Evolutionary conservation across 768 basidiomycete species (phyloP).

Genomic region (Suillus lakei): DNA sequence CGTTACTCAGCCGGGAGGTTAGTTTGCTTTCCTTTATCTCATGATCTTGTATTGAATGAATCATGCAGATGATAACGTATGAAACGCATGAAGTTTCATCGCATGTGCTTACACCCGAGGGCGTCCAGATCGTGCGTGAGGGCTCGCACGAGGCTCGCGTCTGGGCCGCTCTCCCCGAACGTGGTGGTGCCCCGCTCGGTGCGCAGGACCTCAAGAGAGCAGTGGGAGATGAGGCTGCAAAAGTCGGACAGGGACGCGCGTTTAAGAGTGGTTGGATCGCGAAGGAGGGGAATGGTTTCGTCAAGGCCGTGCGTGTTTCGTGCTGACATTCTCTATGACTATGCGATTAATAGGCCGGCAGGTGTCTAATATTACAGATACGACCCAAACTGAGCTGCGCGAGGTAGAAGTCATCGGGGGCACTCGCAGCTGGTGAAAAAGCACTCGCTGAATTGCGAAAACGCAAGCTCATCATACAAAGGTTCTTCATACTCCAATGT

Average conservation of each 20-base stretch:
- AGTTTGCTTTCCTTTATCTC: conserved; percentile 26
- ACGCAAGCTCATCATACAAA: conserved; percentile 85
- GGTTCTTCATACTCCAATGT: conserved; percentile 46
- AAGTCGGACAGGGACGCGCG: conserved; percentile 92
- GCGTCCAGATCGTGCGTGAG: conserved; percentile 70
- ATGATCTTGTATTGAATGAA: conserved; percentile 18
- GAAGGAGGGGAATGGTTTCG: conserved; percentile 87
- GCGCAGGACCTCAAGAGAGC: conserved; percentile 69
- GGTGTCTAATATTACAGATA: conserved; percentile 71
- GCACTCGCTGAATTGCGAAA: conserved; percentile 86
- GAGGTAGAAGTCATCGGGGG: conserved; percentile 77
- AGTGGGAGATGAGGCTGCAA: conserved; percentile 88
- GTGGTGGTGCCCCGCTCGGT: conserved; percentile 72
- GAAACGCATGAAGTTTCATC: conserved; percentile 76
- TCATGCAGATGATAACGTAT: conserved; percentile 80
- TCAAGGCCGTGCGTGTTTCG: conserved; percentile 71
- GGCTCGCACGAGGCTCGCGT: conserved; percentile 97
- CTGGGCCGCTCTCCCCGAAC: conserved; percentile 80
- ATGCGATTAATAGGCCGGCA: conserved; percentile 34
- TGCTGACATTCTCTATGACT: background rate
- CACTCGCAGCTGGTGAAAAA: conserved; percentile 78
- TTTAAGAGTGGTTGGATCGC: conserved; percentile 98
- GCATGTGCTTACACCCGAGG: conserved; percentile 83
- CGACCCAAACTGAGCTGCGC: conserved; percentile 73
- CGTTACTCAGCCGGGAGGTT: conserved; percentile 84